Evolutionary conservation across 2,329 filamentous ascomycete species (phyloP), one percentile per base, ranked within the genome.

Genomic region (Sporothrix inflata): DNA sequence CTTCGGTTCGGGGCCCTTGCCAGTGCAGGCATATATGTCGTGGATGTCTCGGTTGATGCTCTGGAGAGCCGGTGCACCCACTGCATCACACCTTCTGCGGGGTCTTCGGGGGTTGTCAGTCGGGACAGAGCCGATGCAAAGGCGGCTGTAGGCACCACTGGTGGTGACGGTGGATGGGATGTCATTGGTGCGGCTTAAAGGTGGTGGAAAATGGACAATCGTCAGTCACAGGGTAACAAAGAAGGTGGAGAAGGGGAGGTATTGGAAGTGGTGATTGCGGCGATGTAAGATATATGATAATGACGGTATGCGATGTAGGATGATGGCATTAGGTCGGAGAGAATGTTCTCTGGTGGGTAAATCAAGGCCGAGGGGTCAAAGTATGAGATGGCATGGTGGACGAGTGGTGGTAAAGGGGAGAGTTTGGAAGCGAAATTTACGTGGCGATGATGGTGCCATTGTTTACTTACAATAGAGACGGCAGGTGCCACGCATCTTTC

Each of bases 11-110:
- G 27, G 3, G 47, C 38, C 24, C 65, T 51, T 4, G 45, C 7
- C 11, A 55, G 30, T 5, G n/a, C 63, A 1, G 49, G 51, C 24
- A 49, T 27, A 6, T 61, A 40, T 49, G 40, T 16, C 4, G 30
- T 12, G n/a, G 30, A 40, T 4, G 11, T 45, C 30, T 55, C 51
- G 9, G 67, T 45, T 4, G 65, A 67, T 4, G 30, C 65, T 34
- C 16, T 38, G 1, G 71, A 61, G 12, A 72, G 57, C 38, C 61
- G 71, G 14, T 45, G 19, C 8, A 72, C 66, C 71, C 71, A 72
- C 19, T 55, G 42, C 1, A 19, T 34, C 14, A 72, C 60, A 14
- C 34, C 27, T 3, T 57, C 27, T 12, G 38, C 16, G 14, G 24
- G 49, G 40, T 60, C 21, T 19, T 21, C 67, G 8, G 60, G 40